These are phyloP conservation scores for Aspergillus sclerotioniger DNA, from an alignment of 495 filamentous ascomycete species.

Conservation along the genomic window DNA sequence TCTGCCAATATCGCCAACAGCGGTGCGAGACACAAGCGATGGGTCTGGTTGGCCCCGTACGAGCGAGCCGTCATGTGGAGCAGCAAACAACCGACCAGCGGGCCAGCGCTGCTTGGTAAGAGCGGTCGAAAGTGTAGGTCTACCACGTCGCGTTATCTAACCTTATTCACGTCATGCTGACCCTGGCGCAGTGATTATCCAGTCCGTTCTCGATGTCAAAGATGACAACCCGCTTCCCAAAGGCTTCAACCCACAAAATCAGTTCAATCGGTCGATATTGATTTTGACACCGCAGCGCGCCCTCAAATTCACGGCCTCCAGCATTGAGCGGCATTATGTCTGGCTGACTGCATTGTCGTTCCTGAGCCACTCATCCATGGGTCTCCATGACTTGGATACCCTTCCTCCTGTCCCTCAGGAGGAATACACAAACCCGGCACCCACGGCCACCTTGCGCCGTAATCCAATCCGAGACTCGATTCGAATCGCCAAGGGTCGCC, in stretches of 20 bases:
- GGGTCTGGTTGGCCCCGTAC: constrained; percentile 98
- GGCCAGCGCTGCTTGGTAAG: constrained; percentile 88
- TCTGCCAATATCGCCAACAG: constrained; percentile 54
- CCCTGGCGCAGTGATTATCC: constrained; percentile 69
- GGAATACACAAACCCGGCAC: constrained; percentile 39
- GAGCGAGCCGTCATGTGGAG: constrained; percentile 97
- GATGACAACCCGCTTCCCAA: constrained; percentile 90
- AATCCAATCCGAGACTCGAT: constrained; percentile 87
- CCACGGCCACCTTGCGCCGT: constrained; percentile 48
- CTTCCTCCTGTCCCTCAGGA: constrained; percentile 55
- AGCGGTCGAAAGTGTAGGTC: constrained; percentile 89
- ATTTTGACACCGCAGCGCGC: constrained; percentile 92
- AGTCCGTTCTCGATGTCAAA: constrained; percentile 95
- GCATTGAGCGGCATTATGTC: constrained; percentile 83
- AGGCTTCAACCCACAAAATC: constrained; percentile 47
- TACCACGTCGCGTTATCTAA: not conserved
- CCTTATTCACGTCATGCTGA: constrained; percentile 19
- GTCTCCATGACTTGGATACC: constrained; percentile 63
- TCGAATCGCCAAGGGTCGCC: constrained; percentile 78
- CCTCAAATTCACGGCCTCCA: constrained; percentile 88
- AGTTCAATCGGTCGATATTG: constrained; percentile 92
- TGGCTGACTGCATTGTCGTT: constrained; percentile 95
- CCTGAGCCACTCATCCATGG: constrained; percentile 78
- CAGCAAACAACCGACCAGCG: constrained; percentile 90
- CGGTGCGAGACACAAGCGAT: constrained; percentile 83